Percentiles rank a stretch among this genome's conserved stretches.
phyloP scores from a whole-genome alignment of 148 eudicot species.

The Polygonum aviculare region DNA sequence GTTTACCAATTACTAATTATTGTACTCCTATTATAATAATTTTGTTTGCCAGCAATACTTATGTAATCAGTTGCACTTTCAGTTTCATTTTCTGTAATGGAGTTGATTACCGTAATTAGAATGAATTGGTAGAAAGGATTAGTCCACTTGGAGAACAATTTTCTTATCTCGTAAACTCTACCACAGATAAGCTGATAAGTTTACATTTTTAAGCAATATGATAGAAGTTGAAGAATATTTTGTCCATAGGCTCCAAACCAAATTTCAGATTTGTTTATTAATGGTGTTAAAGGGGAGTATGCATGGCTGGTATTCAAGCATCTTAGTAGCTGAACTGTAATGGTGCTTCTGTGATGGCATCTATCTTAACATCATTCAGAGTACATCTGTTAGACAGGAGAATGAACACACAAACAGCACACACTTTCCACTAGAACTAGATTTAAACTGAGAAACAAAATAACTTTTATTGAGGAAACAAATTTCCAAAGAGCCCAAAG shows the following conservation, averaged over 20 bases:
- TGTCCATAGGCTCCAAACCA: not conserved
- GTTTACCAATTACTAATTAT: not conserved
- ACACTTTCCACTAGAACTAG: too few relatives aligned
- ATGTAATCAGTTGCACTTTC: not conserved
- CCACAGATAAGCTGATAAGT: not conserved
- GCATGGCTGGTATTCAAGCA: not conserved
- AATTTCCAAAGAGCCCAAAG: too few relatives aligned
- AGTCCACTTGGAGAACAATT: not conserved
- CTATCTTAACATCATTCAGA: not conserved
- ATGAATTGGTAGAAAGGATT: not conserved
- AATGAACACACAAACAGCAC: too few relatives aligned
- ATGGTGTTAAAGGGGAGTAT: not conserved
- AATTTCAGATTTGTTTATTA: not conserved
- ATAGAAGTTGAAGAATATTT: not conserved
- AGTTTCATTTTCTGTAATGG: not conserved
- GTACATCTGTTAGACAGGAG: not conserved
- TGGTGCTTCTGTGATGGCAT: not conserved
- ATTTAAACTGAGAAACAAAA: too few relatives aligned
- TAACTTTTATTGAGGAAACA: too few relatives aligned
- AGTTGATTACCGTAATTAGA: not conserved
- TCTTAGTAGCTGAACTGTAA: not conserved
- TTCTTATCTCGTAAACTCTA: not conserved
- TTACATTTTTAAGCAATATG: not conserved
- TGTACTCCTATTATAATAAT: not conserved
- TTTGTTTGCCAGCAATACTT: not conserved